Percentiles rank a stretch among this genome's conserved stretches.
Evolutionary conservation across 768 basidiomycete genomes (phyloP).

Genomic region (Leccinum pellstonianum): DNA sequence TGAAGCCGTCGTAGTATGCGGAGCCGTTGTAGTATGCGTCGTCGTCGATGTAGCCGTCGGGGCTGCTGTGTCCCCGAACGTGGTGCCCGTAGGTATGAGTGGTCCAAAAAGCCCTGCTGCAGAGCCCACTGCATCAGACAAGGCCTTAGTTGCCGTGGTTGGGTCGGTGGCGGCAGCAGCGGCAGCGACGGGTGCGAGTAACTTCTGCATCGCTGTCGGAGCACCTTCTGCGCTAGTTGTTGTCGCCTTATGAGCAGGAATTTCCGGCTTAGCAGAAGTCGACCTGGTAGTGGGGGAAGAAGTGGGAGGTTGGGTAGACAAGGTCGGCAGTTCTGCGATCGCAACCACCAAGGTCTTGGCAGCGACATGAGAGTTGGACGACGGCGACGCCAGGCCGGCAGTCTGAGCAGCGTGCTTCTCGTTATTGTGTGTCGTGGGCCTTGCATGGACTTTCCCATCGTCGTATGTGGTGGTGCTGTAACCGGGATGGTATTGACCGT

Average conservation of each 20-base stretch:
- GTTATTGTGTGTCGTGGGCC: conserved; percentile 21
- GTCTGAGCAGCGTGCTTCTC: conserved; percentile 9
- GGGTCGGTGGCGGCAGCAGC: neutral
- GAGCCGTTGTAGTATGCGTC: neutral
- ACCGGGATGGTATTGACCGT: conserved; percentile 14
- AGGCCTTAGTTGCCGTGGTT: neutral
- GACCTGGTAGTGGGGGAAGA: neutral
- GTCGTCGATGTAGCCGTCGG: neutral
- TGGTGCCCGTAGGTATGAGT: neutral
- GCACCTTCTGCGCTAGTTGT: neutral
- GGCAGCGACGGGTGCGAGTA: neutral
- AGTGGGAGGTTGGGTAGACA: neutral
- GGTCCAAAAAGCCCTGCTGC: neutral
- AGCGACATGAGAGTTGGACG: neutral
- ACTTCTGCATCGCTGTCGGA: neutral
- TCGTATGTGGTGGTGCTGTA: conserved; percentile 6
- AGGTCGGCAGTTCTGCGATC: neutral
- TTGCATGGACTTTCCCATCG: conserved; percentile 20
- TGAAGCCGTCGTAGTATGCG: neutral
- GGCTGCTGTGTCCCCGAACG: neutral
- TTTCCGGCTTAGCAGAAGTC: neutral
- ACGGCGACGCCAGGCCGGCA: neutral
- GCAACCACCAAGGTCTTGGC: neutral
- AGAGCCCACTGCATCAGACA: neutral
- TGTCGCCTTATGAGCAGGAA: neutral